A percentile compares a stretch with the other conserved stretches of the same genome.
phyloP scores from a whole-genome alignment of 805 yeast species.

The Wickerhamomyces tratensis region DNA sequence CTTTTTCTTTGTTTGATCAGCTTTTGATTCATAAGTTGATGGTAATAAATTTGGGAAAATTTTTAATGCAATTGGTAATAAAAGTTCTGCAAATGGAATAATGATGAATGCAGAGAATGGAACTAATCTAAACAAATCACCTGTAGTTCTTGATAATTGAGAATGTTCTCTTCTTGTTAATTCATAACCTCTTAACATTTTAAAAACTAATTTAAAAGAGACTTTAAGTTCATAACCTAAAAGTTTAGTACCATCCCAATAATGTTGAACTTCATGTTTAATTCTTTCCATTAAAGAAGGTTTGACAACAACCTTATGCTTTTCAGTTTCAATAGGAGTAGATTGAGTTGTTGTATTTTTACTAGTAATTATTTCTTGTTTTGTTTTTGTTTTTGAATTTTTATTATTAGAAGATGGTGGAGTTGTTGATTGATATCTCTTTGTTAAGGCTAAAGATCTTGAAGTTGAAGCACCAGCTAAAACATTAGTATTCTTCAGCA shows the following conservation, averaged over 20 bases:
- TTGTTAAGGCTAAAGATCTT: too few relatives aligned
- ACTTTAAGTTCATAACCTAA: conserved; percentile 84
- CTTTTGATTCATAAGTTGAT: conserved; percentile 73
- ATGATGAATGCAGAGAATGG: conserved; percentile 88
- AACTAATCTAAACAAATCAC: conserved; percentile 77
- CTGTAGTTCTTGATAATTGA: conserved; percentile 80
- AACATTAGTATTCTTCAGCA: too few relatives aligned
- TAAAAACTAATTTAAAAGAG: conserved; percentile 70
- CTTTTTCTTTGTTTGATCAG: conserved; percentile 49
- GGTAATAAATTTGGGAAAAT: conserved; percentile 93
- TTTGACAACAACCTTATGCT: conserved; percentile 21
- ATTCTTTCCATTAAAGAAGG: conserved; percentile 69
- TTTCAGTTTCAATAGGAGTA: too few relatives aligned
- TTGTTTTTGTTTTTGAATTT: neutral
- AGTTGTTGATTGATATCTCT: too few relatives aligned
- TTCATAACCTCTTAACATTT: conserved; percentile 84
- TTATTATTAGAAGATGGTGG: too few relatives aligned
- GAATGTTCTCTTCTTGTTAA: conserved; percentile 82
- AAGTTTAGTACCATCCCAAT: conserved; percentile 93
- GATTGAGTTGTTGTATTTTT: too few relatives aligned
- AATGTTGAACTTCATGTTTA: conserved; percentile 83
- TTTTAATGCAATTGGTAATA: conserved; percentile 82
- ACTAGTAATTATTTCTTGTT: too few relatives aligned
- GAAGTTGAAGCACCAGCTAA: too few relatives aligned
- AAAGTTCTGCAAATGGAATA: conserved; percentile 89